Conservation (phyloP, 2,329 filamentous ascomycete species). For the Sporothrix humicola region DNA sequence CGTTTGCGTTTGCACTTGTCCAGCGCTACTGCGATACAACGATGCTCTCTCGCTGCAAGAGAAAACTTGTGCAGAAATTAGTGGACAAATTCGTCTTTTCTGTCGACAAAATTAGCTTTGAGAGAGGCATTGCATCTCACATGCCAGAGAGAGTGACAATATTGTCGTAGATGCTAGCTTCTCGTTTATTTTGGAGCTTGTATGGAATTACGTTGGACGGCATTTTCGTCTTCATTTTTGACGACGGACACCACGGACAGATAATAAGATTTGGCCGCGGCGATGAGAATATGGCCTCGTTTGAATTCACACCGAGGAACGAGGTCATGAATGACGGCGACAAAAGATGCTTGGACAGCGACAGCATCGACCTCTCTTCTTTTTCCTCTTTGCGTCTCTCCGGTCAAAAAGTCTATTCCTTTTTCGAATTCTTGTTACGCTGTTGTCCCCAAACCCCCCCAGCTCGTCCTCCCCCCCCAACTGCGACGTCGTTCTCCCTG, state of each 20-base stretch:
- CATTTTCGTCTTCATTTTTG: too few relatives aligned
- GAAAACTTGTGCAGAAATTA: conserved; percentile 1
- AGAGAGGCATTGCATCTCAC: neutral
- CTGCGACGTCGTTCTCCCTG: conserved; percentile 8
- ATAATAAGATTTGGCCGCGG: conserved; percentile 1
- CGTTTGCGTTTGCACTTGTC: neutral
- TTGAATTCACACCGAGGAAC: neutral
- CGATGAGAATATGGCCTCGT: neutral
- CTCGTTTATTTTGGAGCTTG: too few relatives aligned
- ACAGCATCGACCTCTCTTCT: neutral
- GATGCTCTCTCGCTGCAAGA: neutral
- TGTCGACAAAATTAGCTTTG: neutral
- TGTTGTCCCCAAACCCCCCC: neutral
- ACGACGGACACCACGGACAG: neutral
- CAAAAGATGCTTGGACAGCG: neutral
- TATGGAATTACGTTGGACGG: too few relatives aligned
- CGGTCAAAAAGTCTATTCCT: neutral
- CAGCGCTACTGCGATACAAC: neutral
- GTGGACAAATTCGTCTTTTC: neutral
- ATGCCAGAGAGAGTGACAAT: conserved; percentile 8
- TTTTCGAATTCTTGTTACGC: neutral
- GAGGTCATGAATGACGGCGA: neutral
- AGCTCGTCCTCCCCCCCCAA: neutral
- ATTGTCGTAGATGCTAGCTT: too few relatives aligned
- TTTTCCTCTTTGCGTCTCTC: neutral